Evolutionary conservation across 78 protist genomes (phyloP).

Genomic region (Dictyostelium firmibasis): DNA sequence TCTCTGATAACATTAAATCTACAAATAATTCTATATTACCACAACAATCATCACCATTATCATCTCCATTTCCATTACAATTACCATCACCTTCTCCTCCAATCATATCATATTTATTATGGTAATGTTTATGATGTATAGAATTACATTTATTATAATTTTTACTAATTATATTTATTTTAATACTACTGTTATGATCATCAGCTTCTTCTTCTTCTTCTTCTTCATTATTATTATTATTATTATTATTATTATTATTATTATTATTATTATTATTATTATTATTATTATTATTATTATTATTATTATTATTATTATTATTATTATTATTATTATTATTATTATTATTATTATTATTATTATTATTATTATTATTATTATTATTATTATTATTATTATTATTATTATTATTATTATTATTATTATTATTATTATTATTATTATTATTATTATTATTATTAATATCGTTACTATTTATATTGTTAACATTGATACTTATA

Average conservation of each 20-base stretch:
- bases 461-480: not conserved
- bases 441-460: not conserved
- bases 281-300: not conserved
- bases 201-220: not conserved
- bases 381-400: no score
- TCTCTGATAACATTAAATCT: slow-evolving; percentile 37
- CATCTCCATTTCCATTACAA: no score
- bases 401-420: not conserved
- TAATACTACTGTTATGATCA: not conserved
- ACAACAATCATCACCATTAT: slow-evolving; percentile 13
- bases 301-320: no score
- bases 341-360: no score
- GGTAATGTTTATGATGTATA: not conserved
- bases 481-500: no score
- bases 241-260: not conserved
- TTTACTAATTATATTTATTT: not conserved
- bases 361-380: no score
- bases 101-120: not conserved
- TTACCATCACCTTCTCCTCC: no score
- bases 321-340: no score
- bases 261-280: not conserved
- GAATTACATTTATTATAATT: not conserved
- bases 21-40: slow-evolving; percentile 3
- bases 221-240: not conserved
- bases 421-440: not conserved